These are phyloP conservation scores for Apophysomyces trapeziformis DNA, from an alignment of 371 early-diverging fungal species.

Conservation along the genomic window DNA sequence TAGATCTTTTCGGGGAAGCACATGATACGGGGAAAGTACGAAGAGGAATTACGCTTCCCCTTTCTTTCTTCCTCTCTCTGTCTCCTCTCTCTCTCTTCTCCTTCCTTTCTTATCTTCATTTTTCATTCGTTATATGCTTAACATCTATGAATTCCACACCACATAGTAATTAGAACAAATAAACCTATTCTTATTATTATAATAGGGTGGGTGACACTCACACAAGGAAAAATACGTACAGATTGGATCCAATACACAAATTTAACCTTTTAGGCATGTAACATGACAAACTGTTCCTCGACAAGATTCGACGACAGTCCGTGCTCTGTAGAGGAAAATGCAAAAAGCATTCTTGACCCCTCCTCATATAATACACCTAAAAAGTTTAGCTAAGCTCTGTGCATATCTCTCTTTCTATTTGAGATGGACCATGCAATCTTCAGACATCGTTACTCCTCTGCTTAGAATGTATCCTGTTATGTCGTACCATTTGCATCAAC, in stretches of 20 bases:
- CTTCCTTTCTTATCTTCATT: background rate
- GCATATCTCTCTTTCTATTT: too few relatives aligned
- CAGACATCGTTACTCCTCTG: too few relatives aligned
- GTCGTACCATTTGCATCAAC: too few relatives aligned
- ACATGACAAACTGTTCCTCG: background rate
- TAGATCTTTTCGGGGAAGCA: slow-evolving; percentile 8
- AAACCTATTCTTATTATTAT: too few relatives aligned
- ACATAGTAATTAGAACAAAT: too few relatives aligned
- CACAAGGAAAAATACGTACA: background rate
- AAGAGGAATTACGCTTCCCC: background rate
- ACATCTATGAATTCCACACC: too few relatives aligned
- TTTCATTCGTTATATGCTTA: background rate
- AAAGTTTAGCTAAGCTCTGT: too few relatives aligned
- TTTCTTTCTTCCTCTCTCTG: background rate
- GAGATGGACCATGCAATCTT: too few relatives aligned
- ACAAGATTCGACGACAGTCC: background rate
- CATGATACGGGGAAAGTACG: slow-evolving; percentile 8
- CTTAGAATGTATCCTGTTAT: too few relatives aligned
- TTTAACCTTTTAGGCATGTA: slow-evolving; percentile 4
- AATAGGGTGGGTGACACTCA: too few relatives aligned
- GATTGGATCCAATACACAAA: slow-evolving; percentile 3
- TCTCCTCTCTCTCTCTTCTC: background rate
- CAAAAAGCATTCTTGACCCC: background rate
- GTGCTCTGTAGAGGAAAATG: background rate
- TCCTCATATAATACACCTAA: too few relatives aligned